A percentile compares a stretch with the other conserved stretches of the same genome.
Conservation (phyloP, 2,329 filamentous ascomycete species). For the Helminthosporium solani region DNA sequence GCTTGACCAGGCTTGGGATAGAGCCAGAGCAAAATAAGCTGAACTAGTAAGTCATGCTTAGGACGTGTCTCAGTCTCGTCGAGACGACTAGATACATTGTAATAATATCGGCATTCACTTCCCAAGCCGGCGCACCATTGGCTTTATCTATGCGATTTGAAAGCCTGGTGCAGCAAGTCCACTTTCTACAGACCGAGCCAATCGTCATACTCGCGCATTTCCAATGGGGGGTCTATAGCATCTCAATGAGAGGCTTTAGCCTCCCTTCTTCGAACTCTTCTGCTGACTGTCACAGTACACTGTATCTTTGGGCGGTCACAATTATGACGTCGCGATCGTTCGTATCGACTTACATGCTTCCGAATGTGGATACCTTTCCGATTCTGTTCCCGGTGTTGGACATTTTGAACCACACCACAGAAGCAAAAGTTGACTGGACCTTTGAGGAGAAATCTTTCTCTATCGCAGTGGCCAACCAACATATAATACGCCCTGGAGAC, state of each 20-base stretch:
- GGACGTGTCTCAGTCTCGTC: too few species aligned
- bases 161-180: too few species aligned
- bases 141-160: too few species aligned
- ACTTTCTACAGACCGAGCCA: too few species aligned
- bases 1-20: constrained; percentile 18
- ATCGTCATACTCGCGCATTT: too few species aligned
- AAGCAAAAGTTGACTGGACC: constrained; percentile 52
- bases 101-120: neutral
- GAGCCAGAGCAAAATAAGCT: constrained; percentile 17
- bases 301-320: constrained; percentile 49
- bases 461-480: constrained; percentile 41
- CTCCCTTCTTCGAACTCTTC: too few species aligned
- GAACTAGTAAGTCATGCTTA: constrained; percentile 27
- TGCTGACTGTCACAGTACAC: neutral
- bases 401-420: constrained; percentile 50
- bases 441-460: constrained; percentile 35
- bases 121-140: too few species aligned
- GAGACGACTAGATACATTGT: too few species aligned
- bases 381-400: constrained; percentile 55
- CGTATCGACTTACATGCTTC: constrained; percentile 43
- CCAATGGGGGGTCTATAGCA: too few species aligned
- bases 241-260: too few species aligned
- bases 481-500: constrained; percentile 36
- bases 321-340: constrained; percentile 55
- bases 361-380: constrained; percentile 29